Percentiles rank a stretch among this genome's conserved stretches.
These are phyloP conservation scores for Rubia yunnanensis DNA, from an alignment of 257 asterid species.

Conservation along the genomic window DNA sequence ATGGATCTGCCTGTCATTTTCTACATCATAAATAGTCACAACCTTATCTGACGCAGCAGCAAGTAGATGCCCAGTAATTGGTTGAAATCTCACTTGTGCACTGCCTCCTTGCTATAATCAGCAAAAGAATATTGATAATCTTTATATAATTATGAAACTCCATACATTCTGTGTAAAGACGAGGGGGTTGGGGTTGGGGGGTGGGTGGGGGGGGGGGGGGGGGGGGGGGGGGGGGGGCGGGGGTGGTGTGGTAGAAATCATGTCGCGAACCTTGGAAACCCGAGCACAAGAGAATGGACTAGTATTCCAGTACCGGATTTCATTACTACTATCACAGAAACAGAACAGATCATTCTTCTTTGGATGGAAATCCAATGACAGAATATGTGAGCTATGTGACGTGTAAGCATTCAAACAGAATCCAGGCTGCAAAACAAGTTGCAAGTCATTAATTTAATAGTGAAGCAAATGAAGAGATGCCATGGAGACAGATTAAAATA, in stretches of 20 bases:
- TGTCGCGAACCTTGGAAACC: conserved; percentile 53
- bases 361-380: conserved; percentile 95
- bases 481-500: background rate
- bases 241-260: background rate
- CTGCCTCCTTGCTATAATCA: conserved; percentile 80
- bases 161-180: background rate
- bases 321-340: conserved; percentile 75
- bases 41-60: conserved; percentile 94
- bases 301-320: conserved; percentile 69
- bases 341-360: conserved; percentile 87
- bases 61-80: conserved; percentile 63
- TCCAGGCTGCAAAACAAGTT: conserved; percentile 61
- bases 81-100: conserved; percentile 96
- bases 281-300: conserved; percentile 60
- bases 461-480: background rate
- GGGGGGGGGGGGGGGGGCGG: background rate
- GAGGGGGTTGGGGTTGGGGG: no score
- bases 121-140: conserved; percentile 9
- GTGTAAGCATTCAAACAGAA: conserved; percentile 77
- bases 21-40: conserved; percentile 82
- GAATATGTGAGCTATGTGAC: conserved; percentile 59
- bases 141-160: background rate
- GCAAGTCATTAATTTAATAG: conserved; percentile 14
- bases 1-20: conserved; percentile 81
- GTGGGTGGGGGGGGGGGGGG: background rate